A percentile compares a stretch with the other conserved stretches of the same genome.
These are phyloP conservation scores for Daucus carota DNA, from an alignment of 129 eudicot genomes.

Conservation along the genomic window DH1_v3.0 NC_030386.2:27780501-27781000, in stretches of 20 bases:
- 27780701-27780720: slow-evolving; percentile 73
- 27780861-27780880: neutral
- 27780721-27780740: slow-evolving; percentile 73
- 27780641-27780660: slow-evolving; percentile 4
- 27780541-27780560: slow-evolving; percentile 76
- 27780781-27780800: slow-evolving; percentile 67
- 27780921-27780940: slow-evolving; percentile 50
- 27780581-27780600: slow-evolving; percentile 90
- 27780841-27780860: neutral
- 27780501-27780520: slow-evolving; percentile 21
- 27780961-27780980: slow-evolving; percentile 63
- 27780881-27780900: neutral
- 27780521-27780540: slow-evolving; percentile 55
- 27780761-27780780: slow-evolving; percentile 61
- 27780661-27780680: neutral
- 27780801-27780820: slow-evolving; percentile 72
- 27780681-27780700: slow-evolving; percentile 25
- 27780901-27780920: neutral
- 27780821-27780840: slow-evolving; percentile 30
- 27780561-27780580: slow-evolving; percentile 69
- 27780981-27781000: slow-evolving; percentile 73
- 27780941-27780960: slow-evolving; percentile 87
- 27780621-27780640: slow-evolving; percentile 22
- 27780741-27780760: slow-evolving; percentile 96
- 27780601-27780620: slow-evolving; percentile 88